Percentiles rank a stretch among this genome's conserved stretches.
phyloP scores from a whole-genome alignment of 306 rosid genomes.

The Bauhinia variegata region DNA sequence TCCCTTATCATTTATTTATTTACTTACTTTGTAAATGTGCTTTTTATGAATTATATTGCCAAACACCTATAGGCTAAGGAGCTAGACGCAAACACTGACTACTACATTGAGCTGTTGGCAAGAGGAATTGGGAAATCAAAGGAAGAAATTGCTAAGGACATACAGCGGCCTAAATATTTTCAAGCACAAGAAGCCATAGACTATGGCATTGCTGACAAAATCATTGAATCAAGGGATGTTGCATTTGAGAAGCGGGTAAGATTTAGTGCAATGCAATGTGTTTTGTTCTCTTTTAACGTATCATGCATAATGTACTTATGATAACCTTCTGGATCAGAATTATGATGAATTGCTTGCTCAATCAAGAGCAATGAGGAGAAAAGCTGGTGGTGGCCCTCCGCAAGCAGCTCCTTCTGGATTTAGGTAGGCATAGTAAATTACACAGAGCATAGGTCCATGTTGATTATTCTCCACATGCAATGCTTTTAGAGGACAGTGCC shows the following conservation, averaged over 20 bases:
- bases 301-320: slow-evolving; percentile 19
- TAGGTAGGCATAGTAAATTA: slow-evolving; percentile 44
- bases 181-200: slow-evolving; percentile 80
- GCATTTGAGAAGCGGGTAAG: slow-evolving; percentile 77
- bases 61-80: slow-evolving; percentile 77
- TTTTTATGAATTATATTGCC: slow-evolving; percentile 23
- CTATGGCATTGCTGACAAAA: slow-evolving; percentile 85
- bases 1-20: neutral
- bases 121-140: slow-evolving; percentile 78
- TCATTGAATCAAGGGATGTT: slow-evolving; percentile 45
- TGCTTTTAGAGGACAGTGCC: slow-evolving; percentile 20
- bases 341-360: slow-evolving; percentile 74
- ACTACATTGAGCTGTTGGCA: slow-evolving; percentile 77
- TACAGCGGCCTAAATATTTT: slow-evolving; percentile 67
- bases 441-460: slow-evolving; percentile 25
- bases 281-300: slow-evolving; percentile 4
- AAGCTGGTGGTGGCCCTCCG: slow-evolving; percentile 62
- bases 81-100: slow-evolving; percentile 70
- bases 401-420: slow-evolving; percentile 81
- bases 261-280: slow-evolving; percentile 6
- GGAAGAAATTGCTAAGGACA: slow-evolving; percentile 76
- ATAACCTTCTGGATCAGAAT: slow-evolving; percentile 53
- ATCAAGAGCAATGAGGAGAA: slow-evolving; percentile 71
- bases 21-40: neutral
- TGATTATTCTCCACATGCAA: slow-evolving; percentile 21